Conservation (phyloP, 2,329 filamentous ascomycete species). For the Penicillium sp. region DNA sequence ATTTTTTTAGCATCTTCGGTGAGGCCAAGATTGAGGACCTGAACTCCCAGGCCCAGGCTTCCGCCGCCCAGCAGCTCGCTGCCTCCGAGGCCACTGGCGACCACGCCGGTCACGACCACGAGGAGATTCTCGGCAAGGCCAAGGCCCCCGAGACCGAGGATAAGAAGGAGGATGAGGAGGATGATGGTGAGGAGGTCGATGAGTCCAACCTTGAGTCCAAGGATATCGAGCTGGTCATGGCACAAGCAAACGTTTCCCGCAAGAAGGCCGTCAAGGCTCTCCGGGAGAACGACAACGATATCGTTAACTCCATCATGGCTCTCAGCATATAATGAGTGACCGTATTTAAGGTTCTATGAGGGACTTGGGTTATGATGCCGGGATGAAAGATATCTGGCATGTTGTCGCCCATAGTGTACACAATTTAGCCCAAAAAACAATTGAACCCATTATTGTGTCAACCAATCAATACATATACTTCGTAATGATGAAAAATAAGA, state of each 20-base stretch:
- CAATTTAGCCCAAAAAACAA: conserved; percentile 36
- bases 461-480: background rate
- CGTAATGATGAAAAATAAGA: background rate
- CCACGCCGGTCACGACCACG: conserved; percentile 60
- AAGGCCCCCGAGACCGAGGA: conserved; percentile 61
- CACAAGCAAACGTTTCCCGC: conserved; percentile 91
- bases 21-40: conserved; percentile 99
- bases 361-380: conserved; percentile 33
- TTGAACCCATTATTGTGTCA: conserved; percentile 31
- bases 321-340: conserved; percentile 67
- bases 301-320: conserved; percentile 99
- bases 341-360: conserved; percentile 21
- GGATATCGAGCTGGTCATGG: conserved; percentile 99
- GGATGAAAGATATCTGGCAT: conserved; percentile 24
- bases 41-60: conserved; percentile 96
- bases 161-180: conserved; percentile 76
- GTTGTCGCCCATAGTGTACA: conserved; percentile 36
- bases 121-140: conserved; percentile 58
- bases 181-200: conserved; percentile 94
- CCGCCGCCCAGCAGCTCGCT: conserved; percentile 92
- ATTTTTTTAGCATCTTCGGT: conserved; percentile 78
- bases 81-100: conserved; percentile 65
- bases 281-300: conserved; percentile 96
- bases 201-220: conserved; percentile 94
- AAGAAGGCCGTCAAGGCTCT: conserved; percentile 99